Evolutionary conservation across 2,329 filamentous ascomycete species (phyloP).

Genomic region (Botrytis fabae): DNA sequence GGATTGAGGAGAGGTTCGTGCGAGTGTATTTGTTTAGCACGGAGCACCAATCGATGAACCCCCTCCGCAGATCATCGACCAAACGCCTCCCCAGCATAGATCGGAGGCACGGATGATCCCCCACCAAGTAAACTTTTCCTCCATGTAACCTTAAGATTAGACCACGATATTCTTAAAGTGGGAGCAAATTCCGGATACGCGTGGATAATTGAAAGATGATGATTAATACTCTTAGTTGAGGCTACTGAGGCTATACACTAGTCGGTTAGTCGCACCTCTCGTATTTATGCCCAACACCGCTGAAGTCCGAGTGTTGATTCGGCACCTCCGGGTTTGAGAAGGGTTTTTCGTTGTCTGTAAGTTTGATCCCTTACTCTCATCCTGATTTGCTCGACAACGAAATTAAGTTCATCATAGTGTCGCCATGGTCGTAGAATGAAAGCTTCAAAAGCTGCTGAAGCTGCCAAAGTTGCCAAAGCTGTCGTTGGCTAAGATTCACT

Average conservation of each 20-base stretch:
- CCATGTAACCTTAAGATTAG: background rate
- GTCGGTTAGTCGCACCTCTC: background rate
- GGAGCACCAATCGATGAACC: background rate
- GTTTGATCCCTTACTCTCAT: accelerated
- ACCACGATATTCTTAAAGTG: background rate
- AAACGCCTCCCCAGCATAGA: background rate
- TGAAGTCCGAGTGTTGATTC: background rate
- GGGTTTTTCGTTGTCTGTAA: background rate
- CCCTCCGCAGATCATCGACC: background rate
- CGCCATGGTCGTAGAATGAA: background rate
- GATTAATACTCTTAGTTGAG: background rate
- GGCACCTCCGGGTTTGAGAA: background rate
- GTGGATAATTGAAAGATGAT: background rate
- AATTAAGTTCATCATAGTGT: background rate
- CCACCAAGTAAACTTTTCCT: background rate
- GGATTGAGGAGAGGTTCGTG: background rate
- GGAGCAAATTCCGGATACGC: background rate
- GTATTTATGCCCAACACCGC: background rate
- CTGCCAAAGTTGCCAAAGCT: background rate
- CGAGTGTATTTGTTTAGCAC: background rate
- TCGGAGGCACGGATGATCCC: background rate
- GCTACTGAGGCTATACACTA: background rate
- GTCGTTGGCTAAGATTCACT: background rate
- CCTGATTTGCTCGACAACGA: background rate
- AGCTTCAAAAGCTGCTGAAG: background rate